Base-by-base conservation (phyloP, 495 filamentous ascomycete genomes). In the Poronia punctata region DNA sequence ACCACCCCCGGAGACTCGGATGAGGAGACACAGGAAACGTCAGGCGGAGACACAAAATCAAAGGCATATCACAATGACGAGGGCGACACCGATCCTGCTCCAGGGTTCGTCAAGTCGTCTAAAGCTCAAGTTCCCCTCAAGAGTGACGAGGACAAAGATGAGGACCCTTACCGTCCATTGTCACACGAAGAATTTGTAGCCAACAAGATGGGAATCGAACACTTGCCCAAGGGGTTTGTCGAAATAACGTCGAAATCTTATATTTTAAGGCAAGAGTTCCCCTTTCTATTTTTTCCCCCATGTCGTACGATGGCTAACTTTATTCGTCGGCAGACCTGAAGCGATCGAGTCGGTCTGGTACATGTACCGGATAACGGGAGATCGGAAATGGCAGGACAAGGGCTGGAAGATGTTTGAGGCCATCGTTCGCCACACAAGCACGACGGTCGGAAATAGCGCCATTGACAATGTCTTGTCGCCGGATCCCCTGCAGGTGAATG, bases 261-360 rank as follows among this genome's bases (percentile, higher is more conserved):
- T 56, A 82, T 90, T 40, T 75, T 96, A n/a, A 66, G 83, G 81
- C 83, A 68, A 57, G 65, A 14, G 22, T 15, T 24, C 35, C 30
- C 14, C 7, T 27, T 39, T 43, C n/a, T 22, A 26, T 12, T 12
- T 12, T 26, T 31, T 31, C n/a, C 14, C 14, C 6, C 28, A 24
- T 15, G 19, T 39, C 22, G 21, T 17, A 30, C 35, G 11, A 45
- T 10, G 22, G 43, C 49, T 48, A 48, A 65, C 38, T 2, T 10
- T n/a, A 19, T 21, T 6, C 9, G 15, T 41, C 25, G 9, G 7
- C 16, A 88, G 86, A 31, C 88, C 88, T 30, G 88, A 95, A 68
- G 88, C 88, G 3, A 94, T 95, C 48, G 88, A 95, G 59, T 93
- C 86, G 1, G 86, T 95, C 10, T 95, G 87, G 73, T 88, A 93